Percentiles rank a stretch among this genome's conserved stretches.
Evolutionary conservation across 495 filamentous ascomycete species (phyloP).

Genomic region (Ramalina peruviana): DNA sequence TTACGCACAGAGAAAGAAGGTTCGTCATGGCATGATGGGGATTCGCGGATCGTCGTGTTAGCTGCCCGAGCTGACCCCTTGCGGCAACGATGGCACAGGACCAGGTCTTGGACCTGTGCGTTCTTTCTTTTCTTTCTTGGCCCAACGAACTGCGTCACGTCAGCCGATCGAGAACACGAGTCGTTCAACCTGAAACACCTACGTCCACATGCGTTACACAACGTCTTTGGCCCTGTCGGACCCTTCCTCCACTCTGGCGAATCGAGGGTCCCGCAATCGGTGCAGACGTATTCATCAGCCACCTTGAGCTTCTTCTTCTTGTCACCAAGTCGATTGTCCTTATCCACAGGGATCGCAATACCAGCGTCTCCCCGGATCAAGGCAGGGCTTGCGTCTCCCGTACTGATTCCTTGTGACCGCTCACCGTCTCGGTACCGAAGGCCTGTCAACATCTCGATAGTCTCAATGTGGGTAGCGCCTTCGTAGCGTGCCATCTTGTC

Average conservation of each 20-base stretch:
- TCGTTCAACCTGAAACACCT: conserved; percentile 20
- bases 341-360: conserved; percentile 66
- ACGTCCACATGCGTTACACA: conserved; percentile 94
- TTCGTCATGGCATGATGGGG: no score
- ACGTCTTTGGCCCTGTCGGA: conserved; percentile 81
- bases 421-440: conserved; percentile 82
- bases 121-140: conserved; percentile 64
- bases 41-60: neutral
- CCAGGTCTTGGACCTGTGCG: conserved; percentile 10
- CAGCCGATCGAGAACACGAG: conserved; percentile 1
- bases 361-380: conserved; percentile 78
- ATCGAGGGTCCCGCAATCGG: conserved; percentile 87
- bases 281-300: conserved; percentile 88
- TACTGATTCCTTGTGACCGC: conserved; percentile 75
- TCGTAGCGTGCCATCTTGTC: conserved; percentile 69
- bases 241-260: conserved; percentile 97
- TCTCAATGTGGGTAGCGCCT: conserved; percentile 62
- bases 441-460: conserved; percentile 89
- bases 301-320: conserved; percentile 86
- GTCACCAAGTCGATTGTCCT: conserved; percentile 48
- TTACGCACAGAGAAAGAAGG: no score
- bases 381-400: conserved; percentile 62
- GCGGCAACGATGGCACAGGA: conserved; percentile 11
- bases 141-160: conserved; percentile 44
- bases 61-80: conserved; percentile 15